Percentiles rank a stretch among this genome's conserved stretches.
Evolutionary conservation across 108 stramenopile genomes (phyloP).

Genomic region (Bacterosira constricta): DNA sequence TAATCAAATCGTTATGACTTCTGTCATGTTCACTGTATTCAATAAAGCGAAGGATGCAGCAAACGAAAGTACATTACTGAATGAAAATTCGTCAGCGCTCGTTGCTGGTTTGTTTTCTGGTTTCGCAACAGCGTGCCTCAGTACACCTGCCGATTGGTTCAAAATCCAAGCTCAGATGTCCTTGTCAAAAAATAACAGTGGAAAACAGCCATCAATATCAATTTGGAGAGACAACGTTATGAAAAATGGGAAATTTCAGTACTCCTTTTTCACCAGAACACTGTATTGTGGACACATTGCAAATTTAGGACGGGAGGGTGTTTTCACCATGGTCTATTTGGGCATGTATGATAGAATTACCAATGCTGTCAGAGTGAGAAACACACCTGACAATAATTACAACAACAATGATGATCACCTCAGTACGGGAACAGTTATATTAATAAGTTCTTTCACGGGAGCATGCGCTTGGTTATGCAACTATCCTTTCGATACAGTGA

Average conservation of each 20-base stretch:
- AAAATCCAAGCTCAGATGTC: conserved; percentile 54
- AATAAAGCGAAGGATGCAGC: conserved; percentile 14
- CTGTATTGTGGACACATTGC: conserved; percentile 47
- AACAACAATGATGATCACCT: no score
- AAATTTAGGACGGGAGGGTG: conserved; percentile 54
- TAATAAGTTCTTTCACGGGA: no score
- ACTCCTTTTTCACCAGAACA: not conserved
- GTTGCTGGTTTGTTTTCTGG: conserved; percentile 51
- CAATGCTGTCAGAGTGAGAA: not conserved
- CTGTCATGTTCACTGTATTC: conserved; percentile 56
- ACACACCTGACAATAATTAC: no score
- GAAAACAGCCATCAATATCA: not conserved
- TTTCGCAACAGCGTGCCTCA: conserved; percentile 53
- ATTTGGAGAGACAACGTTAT: no score
- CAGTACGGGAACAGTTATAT: no score
- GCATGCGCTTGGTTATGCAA: conserved; percentile 42
- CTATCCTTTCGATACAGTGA: conserved; percentile 51
- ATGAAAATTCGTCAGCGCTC: conserved; percentile 15
- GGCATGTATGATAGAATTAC: conserved; percentile 42
- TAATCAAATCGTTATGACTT: no score
- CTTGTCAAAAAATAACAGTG: not conserved
- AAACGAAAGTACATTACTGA: conserved; percentile 6
- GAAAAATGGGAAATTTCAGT: not conserved
- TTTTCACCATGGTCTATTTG: conserved; percentile 59
- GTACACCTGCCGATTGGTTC: conserved; percentile 53